A percentile compares a stretch with the other conserved stretches of the same genome.
Conservation (phyloP, 495 filamentous ascomycete genomes). For the Hypoxylon crocopeplum region DNA sequence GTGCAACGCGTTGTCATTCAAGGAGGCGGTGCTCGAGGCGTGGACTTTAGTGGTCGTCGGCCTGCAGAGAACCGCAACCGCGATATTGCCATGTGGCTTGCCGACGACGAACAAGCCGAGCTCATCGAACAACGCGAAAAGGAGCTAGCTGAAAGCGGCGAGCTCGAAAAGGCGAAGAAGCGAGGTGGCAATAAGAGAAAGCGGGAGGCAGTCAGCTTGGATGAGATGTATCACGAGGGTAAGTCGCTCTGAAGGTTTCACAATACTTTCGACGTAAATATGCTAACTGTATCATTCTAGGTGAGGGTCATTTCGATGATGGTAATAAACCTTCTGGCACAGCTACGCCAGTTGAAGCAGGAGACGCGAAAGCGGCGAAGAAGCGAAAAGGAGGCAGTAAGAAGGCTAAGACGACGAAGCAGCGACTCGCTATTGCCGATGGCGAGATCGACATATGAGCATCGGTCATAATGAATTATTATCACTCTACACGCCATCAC, state of each 20-base stretch:
- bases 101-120: constrained; percentile 92
- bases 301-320: constrained; percentile 94
- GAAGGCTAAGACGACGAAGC: constrained; percentile 91
- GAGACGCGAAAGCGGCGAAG: constrained; percentile 56
- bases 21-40: constrained; percentile 76
- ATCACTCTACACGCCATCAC: not conserved
- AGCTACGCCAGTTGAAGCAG: constrained; percentile 73
- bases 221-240: constrained; percentile 99
- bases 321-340: constrained; percentile 80
- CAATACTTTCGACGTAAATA: not conserved
- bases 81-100: constrained; percentile 96
- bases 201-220: constrained; percentile 69
- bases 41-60: constrained; percentile 91
- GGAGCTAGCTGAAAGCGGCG: constrained; percentile 70
- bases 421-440: constrained; percentile 86
- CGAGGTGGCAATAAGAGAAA: constrained; percentile 57
- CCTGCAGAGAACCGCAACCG: constrained; percentile 86
- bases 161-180: constrained; percentile 72
- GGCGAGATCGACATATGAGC: constrained; percentile 61
- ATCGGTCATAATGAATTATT: not conserved
- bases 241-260: constrained; percentile 43
- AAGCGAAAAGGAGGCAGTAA: constrained; percentile 69
- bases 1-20: constrained; percentile 98
- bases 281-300: constrained; percentile 53
- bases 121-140: constrained; percentile 88